Base-by-base conservation (phyloP, 805 yeast species). In the Saturnispora hagleri region DNA sequence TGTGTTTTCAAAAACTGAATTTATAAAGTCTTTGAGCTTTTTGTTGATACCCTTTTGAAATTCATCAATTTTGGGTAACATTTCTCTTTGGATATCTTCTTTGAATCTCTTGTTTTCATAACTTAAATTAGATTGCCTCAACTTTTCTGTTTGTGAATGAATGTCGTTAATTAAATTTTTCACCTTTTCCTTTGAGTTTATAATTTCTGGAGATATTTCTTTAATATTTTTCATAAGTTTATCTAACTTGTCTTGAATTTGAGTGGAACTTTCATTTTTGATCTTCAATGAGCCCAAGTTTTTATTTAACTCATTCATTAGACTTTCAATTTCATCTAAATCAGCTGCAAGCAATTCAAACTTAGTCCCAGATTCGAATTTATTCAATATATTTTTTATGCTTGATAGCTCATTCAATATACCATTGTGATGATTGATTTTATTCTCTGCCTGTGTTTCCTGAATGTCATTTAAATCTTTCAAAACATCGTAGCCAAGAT, bases 401-500 rank as follows among this genome's bases (percentile, higher is more conserved):
- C n/a, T 26, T 3, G 17, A 12, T 34, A 46, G 24, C 10, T 24
- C 42, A 35, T 20, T n/a, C 6, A 9, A 22, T 24, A 20, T 3
- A 13, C 12, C 10, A 24, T 15, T 17, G 2, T 34, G 36, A 18
- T 44, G 13, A 5, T 43, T 27, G n/a, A 26, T 17, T 7, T 27
- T 33, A 27, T 43, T 27, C 8, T 27, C 34, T 17, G n/a, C n/a
- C 18, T 51, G 51, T 7, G 35, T n/a, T 26, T 55, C 46, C 26
- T 50, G n/a, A 9, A 48, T 31, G 2, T 8, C 20, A 2, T 3
- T 33, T 22, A 51, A 27, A 20, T 47, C 27, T 3, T 49, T 42
- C 20, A 35, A 51, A 10, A 54, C 38, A 5, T 31, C 43, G 22
- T 46, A 17, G 17, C 45, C 50, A 9, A 51, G 24, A n/a, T 46